phyloP scores from a whole-genome alignment of 176 grass and related monocot genomes.

The Carex pumila region DNA sequence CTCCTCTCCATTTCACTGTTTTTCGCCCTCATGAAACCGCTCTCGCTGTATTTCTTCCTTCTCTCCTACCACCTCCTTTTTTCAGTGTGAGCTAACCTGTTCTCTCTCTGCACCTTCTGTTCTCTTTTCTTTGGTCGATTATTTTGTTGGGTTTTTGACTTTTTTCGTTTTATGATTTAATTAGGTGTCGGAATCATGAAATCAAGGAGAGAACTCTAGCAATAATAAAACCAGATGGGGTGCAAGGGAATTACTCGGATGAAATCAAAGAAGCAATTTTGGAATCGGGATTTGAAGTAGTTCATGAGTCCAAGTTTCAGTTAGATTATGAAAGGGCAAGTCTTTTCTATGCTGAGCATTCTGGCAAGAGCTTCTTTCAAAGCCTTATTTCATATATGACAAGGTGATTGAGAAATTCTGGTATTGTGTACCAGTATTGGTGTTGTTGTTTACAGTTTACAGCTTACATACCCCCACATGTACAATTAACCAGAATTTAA shows the following conservation, averaged over 20 bases:
- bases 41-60: conserved; percentile 1
- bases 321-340: conserved; percentile 49
- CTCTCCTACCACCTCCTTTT: background rate
- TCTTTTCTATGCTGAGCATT: conserved; percentile 77
- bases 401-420: conserved; percentile 34
- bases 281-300: conserved; percentile 58
- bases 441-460: background rate
- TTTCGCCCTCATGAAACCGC: background rate
- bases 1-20: background rate
- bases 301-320: conserved; percentile 33
- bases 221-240: conserved; percentile 85
- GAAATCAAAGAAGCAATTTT: conserved; percentile 55
- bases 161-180: background rate
- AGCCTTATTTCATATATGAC: conserved; percentile 77
- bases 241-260: conserved; percentile 44
- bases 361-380: conserved; percentile 63
- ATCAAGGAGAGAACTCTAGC: conserved; percentile 60
- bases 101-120: background rate
- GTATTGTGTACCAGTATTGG: background rate
- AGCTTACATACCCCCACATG: background rate
- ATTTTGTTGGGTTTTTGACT: background rate
- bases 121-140: background rate
- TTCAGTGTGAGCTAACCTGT: background rate
- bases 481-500: background rate
- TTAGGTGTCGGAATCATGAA: conserved; percentile 39